A percentile compares a stretch with the other conserved stretches of the same genome.
phyloP scores from a whole-genome alignment of 345 rosid species.

The Aurinia saxatilis region DNA sequence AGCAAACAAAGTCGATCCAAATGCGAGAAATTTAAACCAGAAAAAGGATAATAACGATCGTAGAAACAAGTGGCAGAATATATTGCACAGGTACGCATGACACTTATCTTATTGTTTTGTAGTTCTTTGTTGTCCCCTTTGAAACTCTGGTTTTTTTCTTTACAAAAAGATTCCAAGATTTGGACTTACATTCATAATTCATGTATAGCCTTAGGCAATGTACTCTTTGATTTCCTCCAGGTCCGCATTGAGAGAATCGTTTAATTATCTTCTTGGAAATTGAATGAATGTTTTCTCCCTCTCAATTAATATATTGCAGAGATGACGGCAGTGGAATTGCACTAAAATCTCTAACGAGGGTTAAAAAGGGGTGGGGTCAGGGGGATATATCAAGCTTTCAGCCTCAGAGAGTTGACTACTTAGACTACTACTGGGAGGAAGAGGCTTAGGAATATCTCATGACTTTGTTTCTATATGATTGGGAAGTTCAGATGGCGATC shows the following conservation, averaged over 20 bases:
- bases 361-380: conserved; percentile 84
- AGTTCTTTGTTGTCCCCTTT: conserved; percentile 11
- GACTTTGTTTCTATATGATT: not conserved
- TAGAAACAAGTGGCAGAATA: conserved; percentile 52
- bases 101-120: not conserved
- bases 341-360: conserved; percentile 54
- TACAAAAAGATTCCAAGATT: not conserved
- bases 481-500: conserved; percentile 4
- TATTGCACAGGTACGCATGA: conserved; percentile 60
- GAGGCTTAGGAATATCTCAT: conserved; percentile 17
- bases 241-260: not conserved
- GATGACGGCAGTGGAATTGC: conserved; percentile 93
- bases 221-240: not conserved
- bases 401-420: conserved; percentile 41
- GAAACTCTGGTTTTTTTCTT: conserved; percentile 5
- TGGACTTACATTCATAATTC: not conserved
- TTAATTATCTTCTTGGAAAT: not conserved
- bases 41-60: conserved; percentile 34
- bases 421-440: conserved; percentile 51
- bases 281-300: not conserved
- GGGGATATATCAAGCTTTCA: conserved; percentile 48
- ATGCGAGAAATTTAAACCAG: conserved; percentile 19
- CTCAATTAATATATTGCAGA: conserved; percentile 42
- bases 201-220: not conserved
- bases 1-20: conserved; percentile 34